These are phyloP conservation scores for Yamadazyma spencermartinsiae DNA, from an alignment of 1,139 yeast genomes.

Conservation along the genomic window DNA sequence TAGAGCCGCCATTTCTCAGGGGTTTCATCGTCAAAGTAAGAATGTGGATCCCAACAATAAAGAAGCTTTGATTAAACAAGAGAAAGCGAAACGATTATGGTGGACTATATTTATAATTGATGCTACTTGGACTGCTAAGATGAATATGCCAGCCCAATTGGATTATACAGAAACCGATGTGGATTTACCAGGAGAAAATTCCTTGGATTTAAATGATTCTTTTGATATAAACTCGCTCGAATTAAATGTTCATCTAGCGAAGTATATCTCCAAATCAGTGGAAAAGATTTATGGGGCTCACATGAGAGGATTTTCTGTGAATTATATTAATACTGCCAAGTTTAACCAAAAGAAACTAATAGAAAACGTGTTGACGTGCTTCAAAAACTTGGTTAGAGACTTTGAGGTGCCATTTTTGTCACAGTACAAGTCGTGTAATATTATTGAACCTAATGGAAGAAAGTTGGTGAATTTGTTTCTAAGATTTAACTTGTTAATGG, in stretches of 20 bases:
- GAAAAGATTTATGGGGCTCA: slow-evolving; percentile 37
- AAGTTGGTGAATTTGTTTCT: slow-evolving; percentile 41
- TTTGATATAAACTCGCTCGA: slow-evolving; percentile 36
- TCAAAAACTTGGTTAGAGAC: slow-evolving; percentile 28
- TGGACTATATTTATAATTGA: slow-evolving; percentile 56
- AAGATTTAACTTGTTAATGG: slow-evolving; percentile 48
- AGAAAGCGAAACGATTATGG: slow-evolving; percentile 50
- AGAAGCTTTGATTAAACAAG: slow-evolving; percentile 18
- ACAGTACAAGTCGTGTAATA: slow-evolving; percentile 23
- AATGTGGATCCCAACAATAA: slow-evolving; percentile 8
- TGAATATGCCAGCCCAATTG: slow-evolving; percentile 38
- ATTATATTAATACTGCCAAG: slow-evolving; percentile 42
- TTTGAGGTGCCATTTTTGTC: slow-evolving; percentile 34
- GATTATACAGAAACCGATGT: slow-evolving; percentile 53
- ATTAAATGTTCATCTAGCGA: slow-evolving; percentile 41
- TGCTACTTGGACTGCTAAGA: slow-evolving; percentile 51
- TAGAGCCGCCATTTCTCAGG: slow-evolving; percentile 45
- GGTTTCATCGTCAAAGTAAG: slow-evolving; percentile 42
- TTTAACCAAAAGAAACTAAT: slow-evolving; percentile 36
- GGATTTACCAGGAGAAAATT: slow-evolving; percentile 42
- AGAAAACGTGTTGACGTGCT: slow-evolving; percentile 31
- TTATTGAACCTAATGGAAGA: slow-evolving; percentile 25
- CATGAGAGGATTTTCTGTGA: slow-evolving; percentile 38
- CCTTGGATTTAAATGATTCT: slow-evolving; percentile 28
- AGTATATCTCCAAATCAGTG: slow-evolving; percentile 35